A percentile compares a stretch with the other conserved stretches of the same genome.
These are phyloP conservation scores for Celoporthe dispersa DNA, from an alignment of 2,329 filamentous ascomycete genomes.

Conservation along the genomic window DNA sequence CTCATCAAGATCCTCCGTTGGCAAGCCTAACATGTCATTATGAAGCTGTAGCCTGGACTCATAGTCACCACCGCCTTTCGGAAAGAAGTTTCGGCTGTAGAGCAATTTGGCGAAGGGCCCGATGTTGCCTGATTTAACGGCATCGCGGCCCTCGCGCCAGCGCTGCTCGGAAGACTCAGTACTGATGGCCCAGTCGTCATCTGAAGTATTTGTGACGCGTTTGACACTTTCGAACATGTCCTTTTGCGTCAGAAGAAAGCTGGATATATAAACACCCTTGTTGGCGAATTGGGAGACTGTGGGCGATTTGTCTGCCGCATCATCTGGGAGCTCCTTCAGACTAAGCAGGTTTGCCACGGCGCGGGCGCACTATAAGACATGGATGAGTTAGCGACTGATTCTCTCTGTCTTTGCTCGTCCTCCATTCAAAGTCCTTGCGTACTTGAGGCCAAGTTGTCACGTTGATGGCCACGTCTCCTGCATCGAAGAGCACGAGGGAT, in stretches of 20 bases:
- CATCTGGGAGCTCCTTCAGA: slow-evolving; percentile 41
- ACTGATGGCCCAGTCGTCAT: slow-evolving; percentile 63
- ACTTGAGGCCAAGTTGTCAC: slow-evolving; percentile 62
- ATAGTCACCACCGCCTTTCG: slow-evolving; percentile 47
- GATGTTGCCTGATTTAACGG: slow-evolving; percentile 47
- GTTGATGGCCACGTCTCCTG: slow-evolving; percentile 60
- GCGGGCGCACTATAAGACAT: slow-evolving; percentile 36
- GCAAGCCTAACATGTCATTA: slow-evolving; percentile 60
- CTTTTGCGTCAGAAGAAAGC: slow-evolving; percentile 62
- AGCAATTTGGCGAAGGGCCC: slow-evolving; percentile 54
- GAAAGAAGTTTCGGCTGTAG: slow-evolving; percentile 60
- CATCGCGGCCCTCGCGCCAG: slow-evolving; percentile 50
- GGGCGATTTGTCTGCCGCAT: slow-evolving; percentile 18
- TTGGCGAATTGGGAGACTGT: slow-evolving; percentile 41
- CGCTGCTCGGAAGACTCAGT: slow-evolving; percentile 52
- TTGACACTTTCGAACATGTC: slow-evolving; percentile 68
- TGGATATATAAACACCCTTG: slow-evolving; percentile 54
- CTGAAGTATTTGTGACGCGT: slow-evolving; percentile 58
- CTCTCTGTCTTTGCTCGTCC: not conserved
- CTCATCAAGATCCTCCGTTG: slow-evolving; percentile 62
- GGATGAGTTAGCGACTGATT: not conserved
- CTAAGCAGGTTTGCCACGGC: slow-evolving; percentile 49
- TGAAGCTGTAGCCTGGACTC: slow-evolving; percentile 41
- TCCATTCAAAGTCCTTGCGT: not conserved
- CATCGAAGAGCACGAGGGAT: slow-evolving; percentile 49